Base-by-base conservation (phyloP, 1,284 basidiomycete genomes). In the Cerrena zonata region DNA sequence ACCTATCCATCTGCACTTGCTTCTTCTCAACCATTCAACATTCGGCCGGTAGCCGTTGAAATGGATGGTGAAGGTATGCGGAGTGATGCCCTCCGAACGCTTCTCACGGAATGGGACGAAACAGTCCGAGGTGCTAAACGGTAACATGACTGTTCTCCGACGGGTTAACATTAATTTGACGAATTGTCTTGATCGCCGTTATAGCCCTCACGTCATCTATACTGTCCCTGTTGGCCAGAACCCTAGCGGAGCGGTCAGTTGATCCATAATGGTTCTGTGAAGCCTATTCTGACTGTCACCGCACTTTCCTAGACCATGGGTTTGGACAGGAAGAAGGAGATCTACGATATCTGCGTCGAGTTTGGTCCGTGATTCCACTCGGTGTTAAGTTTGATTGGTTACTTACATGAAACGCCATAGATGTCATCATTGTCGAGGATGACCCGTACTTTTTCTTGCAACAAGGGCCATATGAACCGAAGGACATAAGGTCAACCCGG, bases 371-470 rank as follows among this genome's bases (percentile, higher is more conserved):
- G 46, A 11, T 25, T 39, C 30, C 18, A 12, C 7, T 34, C 19
- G 24, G 23, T 45, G 18, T 39, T 22, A 34, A 27, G 4, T 27
- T 11, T 25, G 15, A 23, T 45, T n/a, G 37, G 15, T 26, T 13
- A 36, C 44, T 15, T n/a, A 10, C 2, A 18, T 38, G 25, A n/a
- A 50, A 41, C n/a, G n/a, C n/a, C n/a, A n/a, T 59, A 80, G 80
- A 90, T 57, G 59, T 87, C 18, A 79, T 89, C 56, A 86, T 88
- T 54, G 77, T 83, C 51, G 87, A 91, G 69, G 87, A 90, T 57
- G 88, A 91, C 66, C 89, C 89, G 5, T 91, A 91, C 68, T 91
- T 80, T 65, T 88, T 89, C 70, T 70, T 92, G 18, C 85, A 86
- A 62, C 65, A 79, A 54, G 78, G 75, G 1, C 56, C 66, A 10